These are phyloP conservation scores for Euptelea pleiosperma DNA, from an alignment of 164 flowering plant genomes.

Conservation along the genomic window DNA sequence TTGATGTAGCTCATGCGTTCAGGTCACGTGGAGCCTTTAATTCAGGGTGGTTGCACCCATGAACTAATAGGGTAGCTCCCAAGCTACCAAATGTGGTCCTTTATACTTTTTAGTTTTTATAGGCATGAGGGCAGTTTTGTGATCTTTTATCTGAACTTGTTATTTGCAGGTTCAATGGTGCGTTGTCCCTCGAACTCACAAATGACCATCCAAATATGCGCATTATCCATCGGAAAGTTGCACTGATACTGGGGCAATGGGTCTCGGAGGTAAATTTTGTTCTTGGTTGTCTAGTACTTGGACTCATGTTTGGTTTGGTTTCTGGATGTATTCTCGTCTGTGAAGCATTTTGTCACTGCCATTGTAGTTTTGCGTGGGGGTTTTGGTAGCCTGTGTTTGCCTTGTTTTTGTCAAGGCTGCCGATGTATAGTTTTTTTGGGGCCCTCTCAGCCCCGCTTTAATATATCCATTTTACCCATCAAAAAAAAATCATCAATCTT, in stretches of 20 bases:
- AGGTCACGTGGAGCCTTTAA: not conserved
- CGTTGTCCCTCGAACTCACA: slow-evolving; percentile 72
- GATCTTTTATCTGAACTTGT: not conserved
- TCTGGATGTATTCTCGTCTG: not conserved
- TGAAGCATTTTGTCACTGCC: not conserved
- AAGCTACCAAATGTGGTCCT: no score
- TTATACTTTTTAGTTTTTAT: no score
- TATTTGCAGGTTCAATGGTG: slow-evolving; percentile 75
- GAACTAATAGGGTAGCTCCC: no score
- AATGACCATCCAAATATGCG: slow-evolving; percentile 89
- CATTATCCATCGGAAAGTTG: slow-evolving; percentile 88
- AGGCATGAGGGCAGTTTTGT: not conserved
- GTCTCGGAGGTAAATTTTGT: slow-evolving; percentile 78
- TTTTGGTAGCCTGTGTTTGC: no score
- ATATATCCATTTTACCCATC: no score
- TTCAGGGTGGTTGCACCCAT: not conserved
- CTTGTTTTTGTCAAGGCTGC: no score
- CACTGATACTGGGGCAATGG: slow-evolving; percentile 91
- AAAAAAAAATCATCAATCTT: no score
- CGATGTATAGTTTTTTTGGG: no score
- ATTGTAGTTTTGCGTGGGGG: no score
- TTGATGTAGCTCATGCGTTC: not conserved
- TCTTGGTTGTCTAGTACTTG: not conserved
- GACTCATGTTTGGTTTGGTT: not conserved
- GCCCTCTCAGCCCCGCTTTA: no score